Percentiles rank a stretch among this genome's conserved stretches.
phyloP scores from a whole-genome alignment of 768 basidiomycete genomes.

The Rubroboletus satanas region DNA sequence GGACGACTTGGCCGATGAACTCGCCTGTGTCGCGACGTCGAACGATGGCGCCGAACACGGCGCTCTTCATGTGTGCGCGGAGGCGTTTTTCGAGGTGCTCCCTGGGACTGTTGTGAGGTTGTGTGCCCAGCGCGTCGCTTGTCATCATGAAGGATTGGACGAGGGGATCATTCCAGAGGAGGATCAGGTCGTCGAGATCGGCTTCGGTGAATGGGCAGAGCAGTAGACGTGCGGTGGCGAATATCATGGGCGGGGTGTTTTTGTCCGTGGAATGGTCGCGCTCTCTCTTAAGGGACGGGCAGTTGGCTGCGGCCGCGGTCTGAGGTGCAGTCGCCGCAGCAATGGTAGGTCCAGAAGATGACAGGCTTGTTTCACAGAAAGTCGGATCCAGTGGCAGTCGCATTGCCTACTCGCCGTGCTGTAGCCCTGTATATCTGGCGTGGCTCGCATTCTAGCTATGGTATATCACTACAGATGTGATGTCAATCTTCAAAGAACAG shows the following conservation, averaged over 20 bases:
- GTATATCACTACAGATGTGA: neutral
- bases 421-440: neutral
- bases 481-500: neutral
- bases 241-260: slow-evolving; percentile 20
- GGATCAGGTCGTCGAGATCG: slow-evolving; percentile 30
- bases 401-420: neutral
- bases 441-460: neutral
- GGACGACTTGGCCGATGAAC: slow-evolving; percentile 32
- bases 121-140: slow-evolving; percentile 4
- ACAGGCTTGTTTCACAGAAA: neutral
- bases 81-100: slow-evolving; percentile 17
- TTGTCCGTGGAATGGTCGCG: neutral
- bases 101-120: slow-evolving; percentile 2
- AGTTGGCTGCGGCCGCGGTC: slow-evolving; percentile 22
- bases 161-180: slow-evolving; percentile 30
- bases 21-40: slow-evolving; percentile 26
- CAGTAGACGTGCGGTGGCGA: slow-evolving; percentile 32
- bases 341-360: neutral
- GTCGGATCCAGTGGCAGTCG: neutral
- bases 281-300: neutral
- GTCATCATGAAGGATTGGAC: slow-evolving; percentile 22
- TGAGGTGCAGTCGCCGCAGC: slow-evolving; percentile 6
- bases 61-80: slow-evolving; percentile 20
- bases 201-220: slow-evolving; percentile 32
- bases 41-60: slow-evolving; percentile 29